These are phyloP conservation scores for Stereocaulon alpinum DNA, from an alignment of 495 filamentous ascomycete species.

Conservation along the genomic window DNA sequence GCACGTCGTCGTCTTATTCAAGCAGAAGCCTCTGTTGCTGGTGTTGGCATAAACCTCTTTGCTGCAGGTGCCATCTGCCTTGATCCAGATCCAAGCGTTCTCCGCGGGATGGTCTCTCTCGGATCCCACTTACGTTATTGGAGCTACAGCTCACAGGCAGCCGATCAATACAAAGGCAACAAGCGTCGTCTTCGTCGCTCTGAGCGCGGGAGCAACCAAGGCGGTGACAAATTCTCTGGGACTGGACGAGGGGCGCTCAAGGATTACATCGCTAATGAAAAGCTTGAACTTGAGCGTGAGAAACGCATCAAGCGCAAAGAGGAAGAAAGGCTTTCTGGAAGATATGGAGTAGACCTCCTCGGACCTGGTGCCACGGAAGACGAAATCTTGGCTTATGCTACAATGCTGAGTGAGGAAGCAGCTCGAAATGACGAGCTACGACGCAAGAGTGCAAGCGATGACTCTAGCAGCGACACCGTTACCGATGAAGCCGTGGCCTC, in stretches of 20 bases:
- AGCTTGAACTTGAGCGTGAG: constrained; percentile 69
- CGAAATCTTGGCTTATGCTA: constrained; percentile 79
- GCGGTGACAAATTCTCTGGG: constrained; percentile 44
- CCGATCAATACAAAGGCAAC: constrained; percentile 53
- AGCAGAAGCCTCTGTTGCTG: constrained; percentile 54
- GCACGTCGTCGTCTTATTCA: constrained; percentile 65
- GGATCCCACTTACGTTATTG: constrained; percentile 85
- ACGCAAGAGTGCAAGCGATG: constrained; percentile 42
- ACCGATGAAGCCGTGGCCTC: constrained; percentile 20
- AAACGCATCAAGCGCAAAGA: constrained; percentile 50
- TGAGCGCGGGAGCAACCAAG: constrained; percentile 48
- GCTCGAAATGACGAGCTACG: constrained; percentile 52
- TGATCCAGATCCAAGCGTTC: constrained; percentile 77
- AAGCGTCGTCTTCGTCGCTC: constrained; percentile 53
- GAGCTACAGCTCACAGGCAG: constrained; percentile 70
- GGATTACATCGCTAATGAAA: constrained; percentile 75
- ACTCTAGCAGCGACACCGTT: constrained; percentile 41
- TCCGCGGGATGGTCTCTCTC: constrained; percentile 86
- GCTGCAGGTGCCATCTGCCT: constrained; percentile 75
- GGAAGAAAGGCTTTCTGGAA: constrained; percentile 53
- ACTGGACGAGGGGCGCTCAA: constrained; percentile 53
- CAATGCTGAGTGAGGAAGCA: constrained; percentile 75
- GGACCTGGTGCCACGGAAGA: constrained; percentile 69
- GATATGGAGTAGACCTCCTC: constrained; percentile 72
- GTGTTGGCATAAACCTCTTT: constrained; percentile 65